Base-by-base conservation (phyloP, 2,329 filamentous ascomycete genomes). In the Juglanconis juglandina region DNA sequence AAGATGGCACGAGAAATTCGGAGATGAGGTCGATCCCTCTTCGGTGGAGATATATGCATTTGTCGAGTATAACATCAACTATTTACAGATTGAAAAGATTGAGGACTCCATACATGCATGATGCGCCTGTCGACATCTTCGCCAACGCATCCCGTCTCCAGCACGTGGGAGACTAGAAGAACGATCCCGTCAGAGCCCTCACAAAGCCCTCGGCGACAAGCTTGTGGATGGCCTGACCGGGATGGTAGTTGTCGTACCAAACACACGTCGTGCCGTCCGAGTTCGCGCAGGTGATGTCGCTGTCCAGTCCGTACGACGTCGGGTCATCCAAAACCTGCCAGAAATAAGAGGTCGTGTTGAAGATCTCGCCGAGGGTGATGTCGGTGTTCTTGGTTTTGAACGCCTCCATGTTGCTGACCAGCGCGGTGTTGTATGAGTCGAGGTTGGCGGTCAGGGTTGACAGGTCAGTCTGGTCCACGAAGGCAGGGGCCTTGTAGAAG, bases 211-310 rank as follows among this genome's bases (percentile, higher is more conserved):
- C 37, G 30, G 58, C 61, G 30, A 63, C 61, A 41, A 60, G 46
- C 5, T 52, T 58, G 47, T 63, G 61, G 11, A 63, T 58, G 1
- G 53, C 54, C 30, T 63, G 61, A 5, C 61, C 61, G n/a, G 61
- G 61, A 41, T 63, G 58, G 46, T 63, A 63, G 54, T 47, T 44
- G n/a, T 60, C 61, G 11, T 60, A 60, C 61, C 61, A 60, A 13
- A 63, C 61, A 10, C 53, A 53, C n/a, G 61, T 51, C 2, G 58
- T 63, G 3, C 61, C 61, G 24, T 63, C 61, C 7, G 60, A 8
- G 32, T 60, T 62, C 6, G 60, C 49, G 14, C 48, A 56, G 17
- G 60, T 62, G 33, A 62, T 62, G 14, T 62, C 60, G 33, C 53
- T 57, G 32, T 62, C 57, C 4, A 62, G 60, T 3, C 60, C 57